Evolutionary conservation across 352 stramenopile genomes (phyloP).

Genomic region (Globisporangium acanthophoron): DNA sequence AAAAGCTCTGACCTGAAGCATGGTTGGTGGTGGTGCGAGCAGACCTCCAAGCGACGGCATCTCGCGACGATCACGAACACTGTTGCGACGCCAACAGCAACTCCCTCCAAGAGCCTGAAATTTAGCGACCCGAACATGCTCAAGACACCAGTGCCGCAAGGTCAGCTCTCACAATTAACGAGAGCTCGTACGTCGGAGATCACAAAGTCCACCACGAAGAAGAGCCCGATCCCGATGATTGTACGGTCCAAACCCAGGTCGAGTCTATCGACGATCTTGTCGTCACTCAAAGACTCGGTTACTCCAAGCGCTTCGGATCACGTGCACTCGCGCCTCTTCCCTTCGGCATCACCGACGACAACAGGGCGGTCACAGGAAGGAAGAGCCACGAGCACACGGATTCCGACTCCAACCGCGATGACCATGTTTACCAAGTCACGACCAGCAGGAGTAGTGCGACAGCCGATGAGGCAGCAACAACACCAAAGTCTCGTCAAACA

Average conservation of each 20-base stretch:
- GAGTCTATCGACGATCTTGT: slow-evolving; percentile 11
- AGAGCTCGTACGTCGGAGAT: neutral
- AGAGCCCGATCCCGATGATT: slow-evolving; percentile 5
- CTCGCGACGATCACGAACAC: slow-evolving; percentile 64
- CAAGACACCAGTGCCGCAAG: slow-evolving; percentile 2
- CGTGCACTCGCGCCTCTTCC: neutral
- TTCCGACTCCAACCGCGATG: slow-evolving; percentile 4
- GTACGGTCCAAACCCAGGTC: slow-evolving; percentile 3
- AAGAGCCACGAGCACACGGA: neutral
- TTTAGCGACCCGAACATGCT: slow-evolving; percentile 14
- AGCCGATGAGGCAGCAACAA: neutral
- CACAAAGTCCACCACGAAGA: slow-evolving; percentile 1
- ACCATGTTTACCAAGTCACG: neutral
- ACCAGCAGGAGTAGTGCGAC: neutral
- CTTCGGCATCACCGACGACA: slow-evolving; percentile 1
- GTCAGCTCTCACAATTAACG: neutral
- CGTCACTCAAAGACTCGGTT: neutral
- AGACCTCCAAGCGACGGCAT: slow-evolving; percentile 43
- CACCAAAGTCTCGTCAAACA: neutral
- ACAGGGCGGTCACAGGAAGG: neutral
- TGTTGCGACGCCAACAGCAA: slow-evolving; percentile 10
- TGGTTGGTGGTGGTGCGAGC: neutral
- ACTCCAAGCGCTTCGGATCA: slow-evolving; percentile 1
- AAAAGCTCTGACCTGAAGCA: neutral
- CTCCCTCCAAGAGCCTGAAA: slow-evolving; percentile 23